Base-by-base conservation (phyloP, 1,284 basidiomycete genomes). In the Phlebopus sp. region DNA sequence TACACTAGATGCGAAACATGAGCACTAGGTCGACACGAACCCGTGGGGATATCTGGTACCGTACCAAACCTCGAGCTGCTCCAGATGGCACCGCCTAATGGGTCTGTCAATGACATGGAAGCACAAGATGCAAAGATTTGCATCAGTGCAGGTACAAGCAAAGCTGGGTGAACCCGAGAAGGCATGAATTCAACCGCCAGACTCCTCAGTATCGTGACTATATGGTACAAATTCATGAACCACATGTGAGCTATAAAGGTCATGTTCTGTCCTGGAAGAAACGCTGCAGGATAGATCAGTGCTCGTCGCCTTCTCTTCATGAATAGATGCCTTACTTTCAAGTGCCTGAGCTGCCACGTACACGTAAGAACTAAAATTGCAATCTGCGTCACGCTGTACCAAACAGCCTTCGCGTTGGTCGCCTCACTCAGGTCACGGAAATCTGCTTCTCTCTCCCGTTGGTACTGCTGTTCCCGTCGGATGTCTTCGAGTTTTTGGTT, bases 381-480 rank as follows among this genome's bases (percentile, higher is more conserved):
- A 53, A 98, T 90, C 75, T 99, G 96, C 34, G 82, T 74, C 9
- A 97, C 50, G 61, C 86, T 92, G 73, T 96, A 99, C 90, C 91
- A 98, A 45, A 98, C 85, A 1, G 96, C 94, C 53, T 86, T 76
- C 23, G 85, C 70, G 69, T 99, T 99, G 29, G 92, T 95, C 25
- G 72, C 64, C 70, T 99, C 97, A 58, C 89, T 92, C 51, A 97
- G 69, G 68, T 96, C 75, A 36, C 97, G 77, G 67, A 92, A 99
- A 55, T 87, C 84, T n/a, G 88, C 79, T 70, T 99, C 97, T 50
- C 92, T 76, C 68, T 99, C 96, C 37, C 97, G 79, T 74, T 99
- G 95, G 66, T 97, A 99, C 67, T 97, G 92, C 73, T 99, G 97
- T 70, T 99, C 97, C 37, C 92, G 78, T 47, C 92, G 78, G 55